A percentile compares a stretch with the other conserved stretches of the same genome.
phyloP scores from a whole-genome alignment of 1,284 basidiomycete genomes.

The Macrocystidia cucumis region DNA sequence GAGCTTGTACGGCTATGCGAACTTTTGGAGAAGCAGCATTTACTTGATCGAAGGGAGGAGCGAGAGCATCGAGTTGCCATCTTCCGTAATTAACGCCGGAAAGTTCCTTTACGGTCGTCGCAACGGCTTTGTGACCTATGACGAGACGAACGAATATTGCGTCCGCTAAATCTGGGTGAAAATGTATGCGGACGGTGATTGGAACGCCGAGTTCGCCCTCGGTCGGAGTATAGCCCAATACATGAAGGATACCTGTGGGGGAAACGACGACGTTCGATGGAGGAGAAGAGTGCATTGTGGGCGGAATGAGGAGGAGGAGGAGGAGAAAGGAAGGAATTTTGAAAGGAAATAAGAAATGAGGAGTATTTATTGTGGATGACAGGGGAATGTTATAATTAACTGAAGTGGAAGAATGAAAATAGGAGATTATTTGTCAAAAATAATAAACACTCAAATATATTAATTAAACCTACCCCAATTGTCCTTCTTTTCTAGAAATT shows the following conservation, averaged over 20 bases:
- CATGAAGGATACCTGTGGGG: constrained; percentile 43
- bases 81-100: constrained; percentile 32
- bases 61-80: constrained; percentile 54
- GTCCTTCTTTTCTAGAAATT: no score
- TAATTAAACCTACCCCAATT: no score
- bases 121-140: constrained; percentile 51
- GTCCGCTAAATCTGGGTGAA: constrained; percentile 37
- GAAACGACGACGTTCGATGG: constrained; percentile 29
- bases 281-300: constrained; percentile 9
- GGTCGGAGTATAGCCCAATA: constrained; percentile 51
- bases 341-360: constrained; percentile 9
- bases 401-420: no score
- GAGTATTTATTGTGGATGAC: no score
- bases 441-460: no score
- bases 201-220: constrained; percentile 51
- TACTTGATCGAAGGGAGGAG: constrained; percentile 36
- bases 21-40: constrained; percentile 30
- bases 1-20: constrained; percentile 53
- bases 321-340: constrained; percentile 11
- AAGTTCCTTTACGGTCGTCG: constrained; percentile 47
- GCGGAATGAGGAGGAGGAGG: constrained; percentile 8
- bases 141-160: constrained; percentile 60
- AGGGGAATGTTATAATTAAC: no score
- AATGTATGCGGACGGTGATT: constrained; percentile 54
- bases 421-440: no score